A percentile compares a stretch with the other conserved stretches of the same genome.
Conservation (phyloP, 768 basidiomycete species). For the Sporobolomyces pararoseus region DNA sequence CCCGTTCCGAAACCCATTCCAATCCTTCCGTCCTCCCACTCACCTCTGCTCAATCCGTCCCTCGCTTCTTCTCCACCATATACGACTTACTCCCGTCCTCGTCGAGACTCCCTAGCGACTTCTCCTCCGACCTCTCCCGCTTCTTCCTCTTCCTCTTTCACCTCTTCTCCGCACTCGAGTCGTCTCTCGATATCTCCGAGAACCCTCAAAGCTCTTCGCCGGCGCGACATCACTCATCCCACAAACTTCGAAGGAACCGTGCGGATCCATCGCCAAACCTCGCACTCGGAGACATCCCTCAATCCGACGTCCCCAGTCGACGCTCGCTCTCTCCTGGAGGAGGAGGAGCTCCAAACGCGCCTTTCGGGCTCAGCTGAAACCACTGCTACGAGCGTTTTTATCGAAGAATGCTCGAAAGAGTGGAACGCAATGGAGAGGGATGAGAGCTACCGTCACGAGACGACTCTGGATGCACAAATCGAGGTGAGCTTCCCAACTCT, state of each 20-base stretch:
- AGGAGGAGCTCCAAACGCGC: not conserved
- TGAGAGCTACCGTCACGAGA: too few species aligned
- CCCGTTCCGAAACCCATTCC: too few species aligned
- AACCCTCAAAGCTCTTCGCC: not conserved
- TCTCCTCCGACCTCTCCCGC: not conserved
- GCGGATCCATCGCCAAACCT: too few species aligned
- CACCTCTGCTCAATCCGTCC: not conserved
- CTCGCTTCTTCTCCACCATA: not conserved
- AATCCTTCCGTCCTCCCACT: not conserved
- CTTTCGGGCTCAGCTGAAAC: not conserved
- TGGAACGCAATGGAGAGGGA: too few species aligned
- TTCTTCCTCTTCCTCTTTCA: not conserved
- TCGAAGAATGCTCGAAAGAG: not conserved
- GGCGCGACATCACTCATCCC: constrained; percentile 1
- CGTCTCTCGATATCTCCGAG: not conserved
- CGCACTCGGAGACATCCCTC: not conserved
- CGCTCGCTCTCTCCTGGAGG: too few species aligned
- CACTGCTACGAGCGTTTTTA: not conserved
- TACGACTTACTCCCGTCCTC: constrained; percentile 1
- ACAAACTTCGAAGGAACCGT: not conserved
- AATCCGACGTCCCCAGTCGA: not conserved
- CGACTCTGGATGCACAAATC: too few species aligned
- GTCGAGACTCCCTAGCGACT: not conserved
- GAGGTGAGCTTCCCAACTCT: not conserved
- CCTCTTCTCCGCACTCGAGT: not conserved